phyloP scores from a whole-genome alignment of 2,329 filamentous ascomycete species.

The Nannizziopsis arthrosporioides region DNA sequence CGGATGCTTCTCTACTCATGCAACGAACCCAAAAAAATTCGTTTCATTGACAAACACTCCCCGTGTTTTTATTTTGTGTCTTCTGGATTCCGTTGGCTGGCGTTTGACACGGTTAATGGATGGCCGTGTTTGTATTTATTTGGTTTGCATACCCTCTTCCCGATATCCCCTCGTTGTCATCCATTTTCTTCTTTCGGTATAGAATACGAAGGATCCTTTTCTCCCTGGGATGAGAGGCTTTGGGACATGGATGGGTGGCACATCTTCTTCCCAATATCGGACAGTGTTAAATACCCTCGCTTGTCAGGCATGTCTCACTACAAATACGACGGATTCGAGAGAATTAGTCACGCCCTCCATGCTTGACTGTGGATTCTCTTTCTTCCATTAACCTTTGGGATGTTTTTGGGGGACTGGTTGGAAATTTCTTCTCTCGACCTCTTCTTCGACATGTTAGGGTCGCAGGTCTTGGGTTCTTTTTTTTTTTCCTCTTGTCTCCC shows the following conservation, averaged over 20 bases:
- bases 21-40: not conserved
- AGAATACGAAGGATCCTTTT: not conserved
- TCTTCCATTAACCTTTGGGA: no score
- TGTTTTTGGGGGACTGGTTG: no score
- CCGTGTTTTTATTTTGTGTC: not conserved
- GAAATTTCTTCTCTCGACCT: no score
- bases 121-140: not conserved
- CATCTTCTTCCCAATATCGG: not conserved
- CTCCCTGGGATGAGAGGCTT: not conserved
- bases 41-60: not conserved
- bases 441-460: no score
- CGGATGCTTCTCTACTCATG: no score
- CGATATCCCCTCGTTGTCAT: not conserved
- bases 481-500: no score
- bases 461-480: no score
- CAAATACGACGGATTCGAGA: not conserved
- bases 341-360: not conserved
- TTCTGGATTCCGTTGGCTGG: not conserved
- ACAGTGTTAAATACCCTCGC: no score
- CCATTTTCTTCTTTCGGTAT: constrained; percentile 6
- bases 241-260: not conserved
- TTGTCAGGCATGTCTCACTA: no score
- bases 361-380: no score
- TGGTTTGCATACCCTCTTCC: constrained; percentile 7
- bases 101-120: constrained; percentile 2